These are phyloP conservation scores for Spinellus fusiger DNA, from an alignment of 192 early-diverging fungal species.

Conservation along the genomic window DNA sequence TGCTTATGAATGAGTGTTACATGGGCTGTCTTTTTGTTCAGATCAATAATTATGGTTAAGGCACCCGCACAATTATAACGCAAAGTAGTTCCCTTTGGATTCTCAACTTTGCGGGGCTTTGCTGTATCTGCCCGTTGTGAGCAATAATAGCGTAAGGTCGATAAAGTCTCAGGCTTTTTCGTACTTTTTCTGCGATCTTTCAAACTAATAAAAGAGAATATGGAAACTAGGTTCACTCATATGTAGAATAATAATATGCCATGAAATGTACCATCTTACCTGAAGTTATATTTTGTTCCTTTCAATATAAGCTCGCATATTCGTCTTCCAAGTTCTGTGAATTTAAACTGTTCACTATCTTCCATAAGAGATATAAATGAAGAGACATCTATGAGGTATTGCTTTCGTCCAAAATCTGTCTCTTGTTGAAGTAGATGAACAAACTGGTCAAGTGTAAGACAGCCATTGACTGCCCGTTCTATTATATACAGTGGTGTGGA, in stretches of 20 bases:
- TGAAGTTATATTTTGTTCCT: constrained; percentile 32
- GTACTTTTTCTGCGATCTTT: constrained; percentile 30
- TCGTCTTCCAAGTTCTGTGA: constrained; percentile 23
- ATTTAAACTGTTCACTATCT: constrained; percentile 12
- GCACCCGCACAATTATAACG: constrained; percentile 28
- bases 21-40: constrained; percentile 24
- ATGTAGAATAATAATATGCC: too few relatives aligned
- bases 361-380: constrained; percentile 14
- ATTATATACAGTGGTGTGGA: neutral
- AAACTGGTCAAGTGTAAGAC: constrained; percentile 15
- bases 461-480: constrained; percentile 3
- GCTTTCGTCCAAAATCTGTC: constrained; percentile 21
- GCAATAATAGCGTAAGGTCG: constrained; percentile 32
- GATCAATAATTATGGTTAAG: constrained; percentile 31
- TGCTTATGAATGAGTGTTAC: constrained; percentile 29
- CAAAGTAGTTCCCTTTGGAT: constrained; percentile 20
- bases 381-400: constrained; percentile 24
- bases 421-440: constrained; percentile 16
- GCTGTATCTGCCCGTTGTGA: constrained; percentile 29
- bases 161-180: constrained; percentile 19
- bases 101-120: constrained; percentile 28
- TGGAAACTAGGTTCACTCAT: neutral
- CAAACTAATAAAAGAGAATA: constrained; percentile 12
- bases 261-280: constrained; percentile 9
- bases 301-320: constrained; percentile 27